A percentile compares a stretch with the other conserved stretches of the same genome.
phyloP scores from a whole-genome alignment of 306 rosid species.

The Luffa acutangula region DNA sequence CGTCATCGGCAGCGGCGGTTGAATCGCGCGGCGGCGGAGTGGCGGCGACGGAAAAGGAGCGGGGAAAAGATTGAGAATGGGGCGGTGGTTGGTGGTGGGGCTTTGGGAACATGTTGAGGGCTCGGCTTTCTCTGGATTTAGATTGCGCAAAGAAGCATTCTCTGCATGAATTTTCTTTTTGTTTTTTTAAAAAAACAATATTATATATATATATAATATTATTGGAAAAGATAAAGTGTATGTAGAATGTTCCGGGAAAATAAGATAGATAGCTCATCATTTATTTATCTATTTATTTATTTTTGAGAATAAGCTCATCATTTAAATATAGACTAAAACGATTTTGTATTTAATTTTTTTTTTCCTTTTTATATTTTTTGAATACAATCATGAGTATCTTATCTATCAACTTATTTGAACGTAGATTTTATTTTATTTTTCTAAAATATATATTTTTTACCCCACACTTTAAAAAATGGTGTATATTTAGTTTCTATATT shows the following conservation, averaged over 20 bases:
- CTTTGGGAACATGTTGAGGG: conserved; percentile 54
- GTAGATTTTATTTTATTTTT: no score
- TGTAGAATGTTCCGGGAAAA: neutral
- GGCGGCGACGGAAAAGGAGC: conserved; percentile 35
- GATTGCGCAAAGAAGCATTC: neutral
- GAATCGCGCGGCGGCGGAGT: conserved; percentile 23
- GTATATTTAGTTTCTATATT: no score
- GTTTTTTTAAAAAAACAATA: neutral
- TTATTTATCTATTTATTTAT: no score
- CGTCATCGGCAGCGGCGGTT: conserved; percentile 44
- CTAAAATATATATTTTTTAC: no score
- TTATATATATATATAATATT: neutral
- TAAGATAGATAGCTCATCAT: neutral
- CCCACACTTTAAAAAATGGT: no score
- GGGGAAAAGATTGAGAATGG: conserved; percentile 23
- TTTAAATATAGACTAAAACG: no score
- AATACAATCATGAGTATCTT: no score
- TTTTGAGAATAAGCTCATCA: no score
- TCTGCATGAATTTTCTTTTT: conserved; percentile 7
- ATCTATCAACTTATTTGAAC: no score
- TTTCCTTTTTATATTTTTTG: no score
- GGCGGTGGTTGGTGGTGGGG: conserved; percentile 49
- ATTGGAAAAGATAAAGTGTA: neutral
- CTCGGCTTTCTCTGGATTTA: conserved; percentile 17
- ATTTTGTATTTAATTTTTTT: no score